These are phyloP conservation scores for Carpinus viminea DNA, from an alignment of 306 rosid species.

Conservation along the genomic window DNA sequence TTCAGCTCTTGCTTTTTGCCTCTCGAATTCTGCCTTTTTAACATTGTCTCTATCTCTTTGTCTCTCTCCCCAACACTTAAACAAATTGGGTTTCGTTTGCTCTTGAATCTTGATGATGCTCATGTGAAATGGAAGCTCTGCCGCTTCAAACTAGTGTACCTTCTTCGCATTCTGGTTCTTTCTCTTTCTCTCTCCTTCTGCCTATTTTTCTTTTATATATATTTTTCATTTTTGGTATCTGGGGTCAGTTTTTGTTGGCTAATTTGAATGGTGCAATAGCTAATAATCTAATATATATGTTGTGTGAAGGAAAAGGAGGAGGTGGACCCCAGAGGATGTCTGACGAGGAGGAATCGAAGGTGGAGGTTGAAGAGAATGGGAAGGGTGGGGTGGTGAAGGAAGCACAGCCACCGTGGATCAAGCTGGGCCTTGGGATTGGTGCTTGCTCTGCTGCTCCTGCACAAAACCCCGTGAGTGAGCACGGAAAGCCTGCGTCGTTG, in stretches of 20 bases:
- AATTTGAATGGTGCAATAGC: background rate
- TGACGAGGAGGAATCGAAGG: slow-evolving; percentile 32
- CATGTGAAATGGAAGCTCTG: slow-evolving; percentile 19
- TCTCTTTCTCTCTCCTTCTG: slow-evolving; percentile 5
- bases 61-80: background rate
- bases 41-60: background rate
- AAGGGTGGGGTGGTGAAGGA: slow-evolving; percentile 23
- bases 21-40: background rate
- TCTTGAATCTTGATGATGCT: background rate
- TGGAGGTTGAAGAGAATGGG: slow-evolving; percentile 25
- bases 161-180: slow-evolving; percentile 1
- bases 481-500: slow-evolving; percentile 29
- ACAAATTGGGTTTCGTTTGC: background rate
- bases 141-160: background rate
- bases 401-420: slow-evolving; percentile 29
- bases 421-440: slow-evolving; percentile 43
- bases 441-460: slow-evolving; percentile 25
- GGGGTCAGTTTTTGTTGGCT: background rate
- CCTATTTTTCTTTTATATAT: too few species aligned
- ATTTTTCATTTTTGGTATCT: background rate
- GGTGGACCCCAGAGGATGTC: slow-evolving; percentile 40
- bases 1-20: slow-evolving; percentile 4
- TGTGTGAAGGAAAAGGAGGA: slow-evolving; percentile 21
- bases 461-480: slow-evolving; percentile 17
- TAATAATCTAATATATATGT: background rate